A percentile compares a stretch with the other conserved stretches of the same genome.
phyloP scores from a whole-genome alignment of 257 asterid genomes.

The Mentha longifolia region DNA sequence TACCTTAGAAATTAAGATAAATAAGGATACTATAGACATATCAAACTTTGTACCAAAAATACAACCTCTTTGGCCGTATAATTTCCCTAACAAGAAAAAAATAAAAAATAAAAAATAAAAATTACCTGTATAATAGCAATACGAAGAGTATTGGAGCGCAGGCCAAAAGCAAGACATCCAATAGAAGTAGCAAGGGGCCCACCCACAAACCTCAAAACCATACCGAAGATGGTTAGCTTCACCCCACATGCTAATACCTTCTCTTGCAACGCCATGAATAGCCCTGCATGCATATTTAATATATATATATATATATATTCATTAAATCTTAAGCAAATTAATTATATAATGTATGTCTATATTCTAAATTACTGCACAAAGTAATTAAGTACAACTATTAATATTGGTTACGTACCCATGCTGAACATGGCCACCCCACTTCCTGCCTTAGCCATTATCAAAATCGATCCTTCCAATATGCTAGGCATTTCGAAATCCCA shows the following conservation, averaged over 20 bases:
- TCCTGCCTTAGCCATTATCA: slow-evolving; percentile 79
- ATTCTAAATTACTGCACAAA: no score
- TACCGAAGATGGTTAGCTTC: slow-evolving; percentile 44
- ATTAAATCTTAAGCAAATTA: no score
- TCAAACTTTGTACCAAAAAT: no score
- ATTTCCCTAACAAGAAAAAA: no score
- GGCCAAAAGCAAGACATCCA: slow-evolving; percentile 54
- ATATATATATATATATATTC: no score
- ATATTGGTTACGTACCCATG: slow-evolving; percentile 49
- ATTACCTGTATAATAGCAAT: slow-evolving; percentile 63
- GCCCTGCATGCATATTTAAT: slow-evolving; percentile 52
- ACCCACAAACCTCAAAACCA: slow-evolving; percentile 58
- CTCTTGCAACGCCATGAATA: slow-evolving; percentile 80
- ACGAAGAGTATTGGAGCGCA: slow-evolving; percentile 51
- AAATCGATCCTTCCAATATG: slow-evolving; percentile 64
- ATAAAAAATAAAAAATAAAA: no score
- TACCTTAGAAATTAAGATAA: no score
- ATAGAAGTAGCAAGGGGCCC: slow-evolving; percentile 60
- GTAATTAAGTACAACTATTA: no score
- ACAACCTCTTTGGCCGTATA: no score
- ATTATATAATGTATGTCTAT: no score
- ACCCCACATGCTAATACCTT: slow-evolving; percentile 62
- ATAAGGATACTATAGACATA: no score
- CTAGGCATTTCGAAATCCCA: slow-evolving; percentile 69
- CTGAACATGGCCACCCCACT: slow-evolving; percentile 77